Percentiles rank a stretch among this genome's conserved stretches.
phyloP scores from a whole-genome alignment of 768 basidiomycete species.

The Tylopilus intermedius region DNA sequence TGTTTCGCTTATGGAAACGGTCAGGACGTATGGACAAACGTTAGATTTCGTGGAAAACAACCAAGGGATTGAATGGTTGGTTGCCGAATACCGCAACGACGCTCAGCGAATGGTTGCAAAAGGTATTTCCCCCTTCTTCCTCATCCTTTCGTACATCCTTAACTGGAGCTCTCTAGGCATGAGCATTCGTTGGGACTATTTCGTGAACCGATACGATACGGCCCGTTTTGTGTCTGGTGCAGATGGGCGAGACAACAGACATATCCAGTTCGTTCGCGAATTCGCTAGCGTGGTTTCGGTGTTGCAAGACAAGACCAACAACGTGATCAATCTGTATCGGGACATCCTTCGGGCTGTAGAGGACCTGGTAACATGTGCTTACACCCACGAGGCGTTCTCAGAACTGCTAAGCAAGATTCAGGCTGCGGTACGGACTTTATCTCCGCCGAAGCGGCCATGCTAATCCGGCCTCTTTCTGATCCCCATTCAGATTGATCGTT shows the following conservation, averaged over 20 bases:
- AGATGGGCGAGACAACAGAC: slow-evolving; percentile 81
- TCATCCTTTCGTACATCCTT: not conserved
- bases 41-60: slow-evolving; percentile 87
- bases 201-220: slow-evolving; percentile 90
- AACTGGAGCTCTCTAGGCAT: slow-evolving; percentile 56
- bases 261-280: slow-evolving; percentile 91
- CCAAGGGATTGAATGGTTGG: slow-evolving; percentile 88
- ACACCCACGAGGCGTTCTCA: slow-evolving; percentile 77
- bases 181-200: slow-evolving; percentile 94
- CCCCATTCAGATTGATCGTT: slow-evolving; percentile 71
- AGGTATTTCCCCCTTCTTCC: slow-evolving; percentile 47
- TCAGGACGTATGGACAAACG: slow-evolving; percentile 96
- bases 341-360: slow-evolving; percentile 83
- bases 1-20: slow-evolving; percentile 97
- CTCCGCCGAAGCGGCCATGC: not conserved
- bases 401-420: slow-evolving; percentile 77
- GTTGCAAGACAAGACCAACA: slow-evolving; percentile 95
- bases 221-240: slow-evolving; percentile 65
- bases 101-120: slow-evolving; percentile 88
- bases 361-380: slow-evolving; percentile 82
- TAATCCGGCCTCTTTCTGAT: not conserved
- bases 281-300: slow-evolving; percentile 91
- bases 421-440: slow-evolving; percentile 56
- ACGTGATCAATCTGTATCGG: slow-evolving; percentile 84
- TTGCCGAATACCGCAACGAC: slow-evolving; percentile 91